These are phyloP conservation scores for Pythium aquatile DNA, from an alignment of 352 stramenopile species.

Conservation along the genomic window DNA sequence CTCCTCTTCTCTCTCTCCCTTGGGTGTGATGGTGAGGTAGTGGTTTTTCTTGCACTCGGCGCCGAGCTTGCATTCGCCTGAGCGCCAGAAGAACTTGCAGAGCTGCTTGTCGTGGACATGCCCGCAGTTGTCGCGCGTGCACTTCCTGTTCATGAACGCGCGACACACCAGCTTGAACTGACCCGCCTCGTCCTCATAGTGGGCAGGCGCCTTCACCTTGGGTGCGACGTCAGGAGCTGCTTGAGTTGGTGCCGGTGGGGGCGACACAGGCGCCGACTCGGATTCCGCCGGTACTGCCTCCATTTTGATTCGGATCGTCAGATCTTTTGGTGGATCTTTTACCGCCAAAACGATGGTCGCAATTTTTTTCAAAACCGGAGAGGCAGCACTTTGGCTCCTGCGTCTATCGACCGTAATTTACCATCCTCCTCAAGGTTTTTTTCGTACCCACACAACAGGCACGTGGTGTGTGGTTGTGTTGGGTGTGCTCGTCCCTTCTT, in stretches of 20 bases:
- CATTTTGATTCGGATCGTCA: slow-evolving; percentile 10
- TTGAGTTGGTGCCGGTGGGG: slow-evolving; percentile 5
- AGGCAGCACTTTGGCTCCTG: neutral
- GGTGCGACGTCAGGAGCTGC: neutral
- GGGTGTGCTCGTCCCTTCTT: slow-evolving; percentile 22
- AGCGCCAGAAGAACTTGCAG: slow-evolving; percentile 46
- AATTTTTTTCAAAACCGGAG: slow-evolving; percentile 4
- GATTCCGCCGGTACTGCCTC: slow-evolving; percentile 10
- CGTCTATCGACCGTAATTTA: slow-evolving; percentile 16
- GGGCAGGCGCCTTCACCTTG: slow-evolving; percentile 20
- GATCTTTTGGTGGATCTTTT: slow-evolving; percentile 12
- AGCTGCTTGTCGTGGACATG: slow-evolving; percentile 57
- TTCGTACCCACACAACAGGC: slow-evolving; percentile 3
- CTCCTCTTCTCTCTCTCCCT: slow-evolving; percentile 24
- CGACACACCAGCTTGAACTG: slow-evolving; percentile 66
- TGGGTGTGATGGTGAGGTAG: slow-evolving; percentile 37
- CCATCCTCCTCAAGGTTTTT: slow-evolving; percentile 8
- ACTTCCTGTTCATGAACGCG: slow-evolving; percentile 44
- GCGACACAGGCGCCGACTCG: neutral
- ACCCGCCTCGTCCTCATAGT: slow-evolving; percentile 52
- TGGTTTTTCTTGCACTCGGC: slow-evolving; percentile 60
- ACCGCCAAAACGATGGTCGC: slow-evolving; percentile 17
- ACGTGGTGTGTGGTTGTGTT: slow-evolving; percentile 5
- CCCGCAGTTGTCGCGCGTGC: slow-evolving; percentile 33
- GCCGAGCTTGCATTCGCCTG: slow-evolving; percentile 50